Evolutionary conservation across 1,284 basidiomycete species (phyloP), one percentile per base, ranked within the genome.

Genomic region (Trichosporon sp.): DNA sequence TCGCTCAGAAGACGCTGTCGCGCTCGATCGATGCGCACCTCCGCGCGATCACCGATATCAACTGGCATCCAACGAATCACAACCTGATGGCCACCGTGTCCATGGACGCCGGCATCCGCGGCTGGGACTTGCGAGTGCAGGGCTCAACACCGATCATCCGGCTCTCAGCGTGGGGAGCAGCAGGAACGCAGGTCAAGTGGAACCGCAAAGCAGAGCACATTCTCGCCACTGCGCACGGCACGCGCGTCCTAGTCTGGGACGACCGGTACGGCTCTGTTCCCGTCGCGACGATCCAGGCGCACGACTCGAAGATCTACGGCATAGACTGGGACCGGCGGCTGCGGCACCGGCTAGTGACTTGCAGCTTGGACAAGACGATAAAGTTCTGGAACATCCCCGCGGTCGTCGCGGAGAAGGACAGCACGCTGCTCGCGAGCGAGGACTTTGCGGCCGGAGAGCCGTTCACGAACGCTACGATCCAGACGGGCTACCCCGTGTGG

Each of bases 1-100:
- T 70, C 0, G 74, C 79, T 0, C 72, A 76, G 85, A n/a, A 87
- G 85, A 59, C 88, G 86, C 31, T 89, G 84, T n/a, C 92, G 91
- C 61, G 85, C 88, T 76, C 87, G 88, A 75, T 96, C 6, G 88
- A 89, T 66, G 89, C 90, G 0, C 94, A 96, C 73, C 91, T 91
- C 66, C 87, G 94, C 58, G 92, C 93, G 4, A 92, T 96, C 68
- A 95, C 94, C 2, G 94, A 97, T 73, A 92, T 96, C 74, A 96
- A 97, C 73, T 97, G 95, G 93, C 90, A 93, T 70, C 89, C 90
- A 0, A 85, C 86, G 14, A 88, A 93, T 71, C 88, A 89, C 2
- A 87, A 94, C 66, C 82, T 81, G 56, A 78, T 80, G 66, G 83
- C 82, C 0, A 83, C 82, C 0, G 81, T 79, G 10, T 76, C 76